phyloP scores from a whole-genome alignment of 1,284 basidiomycete genomes.

The Xerocomus amazonicus region DNA sequence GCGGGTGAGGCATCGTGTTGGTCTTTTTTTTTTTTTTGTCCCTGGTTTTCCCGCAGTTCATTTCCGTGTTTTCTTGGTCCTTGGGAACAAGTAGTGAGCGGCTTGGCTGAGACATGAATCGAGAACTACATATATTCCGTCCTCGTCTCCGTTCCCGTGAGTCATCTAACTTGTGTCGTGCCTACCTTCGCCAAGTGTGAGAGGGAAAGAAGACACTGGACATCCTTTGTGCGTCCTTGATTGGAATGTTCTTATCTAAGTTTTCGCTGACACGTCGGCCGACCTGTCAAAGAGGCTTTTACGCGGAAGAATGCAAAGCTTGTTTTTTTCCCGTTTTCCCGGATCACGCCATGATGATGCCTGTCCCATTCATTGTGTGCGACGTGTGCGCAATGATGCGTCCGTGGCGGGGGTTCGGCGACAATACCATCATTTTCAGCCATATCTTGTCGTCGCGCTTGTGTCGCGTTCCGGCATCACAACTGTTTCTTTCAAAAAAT shows the following conservation, averaged over 20 bases:
- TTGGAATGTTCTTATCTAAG: conserved; percentile 1
- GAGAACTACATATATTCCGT: too few species aligned
- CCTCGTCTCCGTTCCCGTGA: too few species aligned
- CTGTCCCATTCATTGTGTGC: background rate
- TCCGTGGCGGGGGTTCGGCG: background rate
- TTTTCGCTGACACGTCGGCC: background rate
- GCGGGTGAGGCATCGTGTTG: background rate
- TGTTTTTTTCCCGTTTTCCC: too few species aligned
- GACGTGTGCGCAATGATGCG: background rate
- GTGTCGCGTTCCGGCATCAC: too few species aligned
- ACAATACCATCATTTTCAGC: background rate
- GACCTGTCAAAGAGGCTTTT: conserved; percentile 9
- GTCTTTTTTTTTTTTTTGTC: background rate
- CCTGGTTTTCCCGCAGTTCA: background rate
- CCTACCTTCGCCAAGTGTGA: too few species aligned
- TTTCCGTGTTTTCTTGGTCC: background rate
- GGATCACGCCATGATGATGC: background rate
- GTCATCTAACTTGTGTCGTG: too few species aligned
- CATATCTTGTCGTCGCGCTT: too few species aligned
- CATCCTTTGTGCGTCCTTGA: background rate
- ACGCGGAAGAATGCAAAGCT: background rate
- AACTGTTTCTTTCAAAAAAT: background rate
- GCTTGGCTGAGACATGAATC: background rate
- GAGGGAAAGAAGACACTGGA: too few species aligned
- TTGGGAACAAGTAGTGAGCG: background rate